These are phyloP conservation scores for Asterella californica DNA, from an alignment of 225 moss, liverwort and hornwort species.

Conservation along the genomic window DNA sequence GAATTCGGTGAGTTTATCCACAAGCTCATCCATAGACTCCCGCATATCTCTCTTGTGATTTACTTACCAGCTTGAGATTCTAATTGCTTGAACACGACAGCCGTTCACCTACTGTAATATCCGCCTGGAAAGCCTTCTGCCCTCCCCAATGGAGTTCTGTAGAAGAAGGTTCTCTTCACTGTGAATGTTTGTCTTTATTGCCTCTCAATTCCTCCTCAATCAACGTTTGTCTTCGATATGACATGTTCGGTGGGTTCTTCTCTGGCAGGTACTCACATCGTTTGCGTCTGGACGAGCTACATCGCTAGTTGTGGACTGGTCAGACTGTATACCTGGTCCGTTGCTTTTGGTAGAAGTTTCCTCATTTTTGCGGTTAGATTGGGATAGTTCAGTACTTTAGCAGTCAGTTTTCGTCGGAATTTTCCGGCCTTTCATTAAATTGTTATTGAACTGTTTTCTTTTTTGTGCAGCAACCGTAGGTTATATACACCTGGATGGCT, in stretches of 20 bases:
- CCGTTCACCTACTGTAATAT: too few relatives aligned
- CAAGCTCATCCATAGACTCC: neutral
- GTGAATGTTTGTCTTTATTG: neutral
- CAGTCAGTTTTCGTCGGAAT: neutral
- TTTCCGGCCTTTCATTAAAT: neutral
- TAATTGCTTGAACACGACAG: neutral
- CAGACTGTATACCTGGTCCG: constrained; percentile 42
- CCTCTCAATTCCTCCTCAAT: neutral
- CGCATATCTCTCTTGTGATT: neutral
- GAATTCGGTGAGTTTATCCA: constrained; percentile 59
- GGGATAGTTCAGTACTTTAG: neutral
- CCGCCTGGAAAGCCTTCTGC: too few relatives aligned
- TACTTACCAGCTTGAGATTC: neutral
- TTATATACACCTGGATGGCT: neutral
- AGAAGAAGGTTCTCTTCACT: too few relatives aligned
- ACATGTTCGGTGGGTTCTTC: neutral
- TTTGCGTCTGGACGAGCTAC: constrained; percentile 95
- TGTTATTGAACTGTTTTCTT: neutral
- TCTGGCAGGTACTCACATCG: constrained; percentile 72
- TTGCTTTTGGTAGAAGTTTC: constrained; percentile 31
- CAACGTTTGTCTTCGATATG: neutral
- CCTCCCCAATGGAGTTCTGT: too few relatives aligned
- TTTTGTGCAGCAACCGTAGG: neutral
- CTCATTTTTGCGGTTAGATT: constrained; percentile 19
- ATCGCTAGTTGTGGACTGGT: constrained; percentile 94